A percentile compares a stretch with the other conserved stretches of the same genome.
These are phyloP conservation scores for Tetrastigma voinierianum DNA, from an alignment of 164 flowering plant genomes.

Conservation along the genomic window DNA sequence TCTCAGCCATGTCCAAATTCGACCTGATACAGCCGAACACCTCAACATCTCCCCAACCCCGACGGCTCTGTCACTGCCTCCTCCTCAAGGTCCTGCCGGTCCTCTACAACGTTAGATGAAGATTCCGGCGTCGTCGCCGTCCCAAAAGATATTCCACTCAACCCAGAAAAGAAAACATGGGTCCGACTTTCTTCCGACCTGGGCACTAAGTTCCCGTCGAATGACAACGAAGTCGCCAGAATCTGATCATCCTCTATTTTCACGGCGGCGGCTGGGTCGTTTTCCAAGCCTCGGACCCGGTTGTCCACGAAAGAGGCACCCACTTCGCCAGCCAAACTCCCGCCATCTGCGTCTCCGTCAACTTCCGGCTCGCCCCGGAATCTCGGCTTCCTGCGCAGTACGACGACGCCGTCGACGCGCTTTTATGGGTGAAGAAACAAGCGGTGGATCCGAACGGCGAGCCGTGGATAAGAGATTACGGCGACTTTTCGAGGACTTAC, in stretches of 20 bases:
- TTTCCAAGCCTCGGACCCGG: slow-evolving; percentile 14
- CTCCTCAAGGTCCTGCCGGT: slow-evolving; percentile 5
- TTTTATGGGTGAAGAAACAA: slow-evolving; percentile 49
- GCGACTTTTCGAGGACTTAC: slow-evolving; percentile 38
- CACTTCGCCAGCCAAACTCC: slow-evolving; percentile 29
- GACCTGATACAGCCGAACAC: slow-evolving; percentile 43
- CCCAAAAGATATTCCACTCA: slow-evolving; percentile 45
- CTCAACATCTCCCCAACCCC: slow-evolving; percentile 32
- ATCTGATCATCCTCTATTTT: slow-evolving; percentile 59
- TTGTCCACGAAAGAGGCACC: slow-evolving; percentile 24
- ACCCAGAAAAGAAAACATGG: slow-evolving; percentile 30
- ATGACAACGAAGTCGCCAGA: slow-evolving; percentile 35
- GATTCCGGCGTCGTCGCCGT: slow-evolving; percentile 20
- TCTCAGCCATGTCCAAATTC: slow-evolving; percentile 33
- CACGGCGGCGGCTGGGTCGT: slow-evolving; percentile 51
- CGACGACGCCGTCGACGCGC: slow-evolving; percentile 51
- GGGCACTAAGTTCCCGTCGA: slow-evolving; percentile 36
- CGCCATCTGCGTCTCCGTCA: slow-evolving; percentile 42
- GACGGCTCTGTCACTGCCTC: slow-evolving; percentile 57
- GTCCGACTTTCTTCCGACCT: slow-evolving; percentile 55
- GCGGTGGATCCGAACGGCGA: slow-evolving; percentile 33
- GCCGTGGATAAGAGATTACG: slow-evolving; percentile 43
- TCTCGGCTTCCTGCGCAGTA: slow-evolving; percentile 51
- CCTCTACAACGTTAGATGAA: slow-evolving; percentile 23
- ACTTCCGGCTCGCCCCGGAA: slow-evolving; percentile 64